Conservation (phyloP, 176 grass and related monocot species). For the Rhipidocladum racemiflorum region DNA sequence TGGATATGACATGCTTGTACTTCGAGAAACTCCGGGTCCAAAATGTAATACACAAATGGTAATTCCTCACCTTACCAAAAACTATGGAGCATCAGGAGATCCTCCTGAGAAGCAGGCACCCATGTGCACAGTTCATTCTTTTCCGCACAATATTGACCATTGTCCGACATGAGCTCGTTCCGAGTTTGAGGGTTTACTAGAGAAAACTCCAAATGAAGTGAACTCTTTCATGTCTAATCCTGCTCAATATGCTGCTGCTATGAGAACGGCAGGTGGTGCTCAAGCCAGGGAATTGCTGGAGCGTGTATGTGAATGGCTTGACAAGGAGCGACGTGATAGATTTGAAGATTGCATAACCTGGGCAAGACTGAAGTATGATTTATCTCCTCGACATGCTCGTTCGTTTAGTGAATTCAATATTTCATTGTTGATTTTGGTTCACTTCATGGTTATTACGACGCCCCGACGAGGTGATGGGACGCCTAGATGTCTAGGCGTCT, state of each 20-base stretch:
- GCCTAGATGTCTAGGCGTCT: too few species aligned
- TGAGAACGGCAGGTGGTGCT: slow-evolving; percentile 60
- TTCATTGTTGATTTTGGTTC: neutral
- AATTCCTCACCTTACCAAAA: slow-evolving; percentile 67
- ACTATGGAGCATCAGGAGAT: slow-evolving; percentile 60
- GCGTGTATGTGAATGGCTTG: slow-evolving; percentile 53
- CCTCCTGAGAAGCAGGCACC: slow-evolving; percentile 68
- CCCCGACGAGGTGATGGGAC: too few species aligned
- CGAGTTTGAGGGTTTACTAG: too few species aligned
- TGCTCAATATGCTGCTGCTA: slow-evolving; percentile 43
- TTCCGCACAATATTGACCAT: slow-evolving; percentile 77
- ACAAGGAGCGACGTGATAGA: slow-evolving; percentile 44
- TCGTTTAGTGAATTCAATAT: neutral
- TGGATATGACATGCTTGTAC: slow-evolving; percentile 69
- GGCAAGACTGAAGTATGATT: slow-evolving; percentile 57
- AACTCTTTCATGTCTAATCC: slow-evolving; percentile 57
- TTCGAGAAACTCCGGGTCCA: slow-evolving; percentile 74
- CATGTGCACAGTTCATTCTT: slow-evolving; percentile 69
- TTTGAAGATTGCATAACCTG: slow-evolving; percentile 77
- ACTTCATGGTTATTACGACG: too few species aligned
- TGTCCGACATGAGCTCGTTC: slow-evolving; percentile 73
- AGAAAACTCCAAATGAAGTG: slow-evolving; percentile 61
- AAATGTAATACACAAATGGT: slow-evolving; percentile 82
- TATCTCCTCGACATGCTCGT: neutral
- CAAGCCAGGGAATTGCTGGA: slow-evolving; percentile 57